These are phyloP conservation scores for sunflower (Helianthus annuus) DNA, from an alignment of 129 eudicot genomes.

Conservation along the genomic window DNA sequence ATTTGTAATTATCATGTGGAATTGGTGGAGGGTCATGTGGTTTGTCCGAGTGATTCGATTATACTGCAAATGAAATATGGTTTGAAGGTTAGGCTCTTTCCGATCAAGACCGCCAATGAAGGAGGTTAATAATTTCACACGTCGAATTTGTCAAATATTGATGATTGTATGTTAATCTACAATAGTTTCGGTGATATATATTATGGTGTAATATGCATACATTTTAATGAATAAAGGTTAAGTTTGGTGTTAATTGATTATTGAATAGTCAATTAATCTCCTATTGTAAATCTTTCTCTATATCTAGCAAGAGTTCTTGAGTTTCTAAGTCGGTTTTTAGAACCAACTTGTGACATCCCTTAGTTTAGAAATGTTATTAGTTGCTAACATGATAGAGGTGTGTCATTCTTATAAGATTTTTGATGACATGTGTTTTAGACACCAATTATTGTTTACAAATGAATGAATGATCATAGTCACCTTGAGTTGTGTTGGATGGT, in stretches of 20 bases:
- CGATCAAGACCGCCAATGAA: not conserved
- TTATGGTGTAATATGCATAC: not conserved
- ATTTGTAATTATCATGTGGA: conserved; percentile 12
- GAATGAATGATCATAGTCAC: no score
- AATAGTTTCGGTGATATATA: not conserved
- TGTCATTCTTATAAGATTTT: no score
- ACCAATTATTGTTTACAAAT: no score
- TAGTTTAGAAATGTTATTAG: no score
- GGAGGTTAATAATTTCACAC: not conserved
- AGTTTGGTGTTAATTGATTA: not conserved
- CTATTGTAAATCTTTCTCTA: no score
- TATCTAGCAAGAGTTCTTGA: no score
- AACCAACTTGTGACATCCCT: no score
- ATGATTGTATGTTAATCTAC: not conserved
- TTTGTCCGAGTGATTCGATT: conserved; percentile 26
- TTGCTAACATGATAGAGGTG: no score
- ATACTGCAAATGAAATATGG: conserved; percentile 24
- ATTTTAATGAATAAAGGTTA: not conserved
- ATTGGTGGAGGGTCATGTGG: conserved; percentile 14
- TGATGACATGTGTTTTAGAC: no score
- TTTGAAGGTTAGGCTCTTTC: conserved; percentile 11
- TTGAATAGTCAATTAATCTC: no score
- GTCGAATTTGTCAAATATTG: not conserved
- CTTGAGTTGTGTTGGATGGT: no score
- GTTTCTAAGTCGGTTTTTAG: no score